phyloP scores from a whole-genome alignment of 768 basidiomycete genomes.

The Leccinum longicurvipes region DNA sequence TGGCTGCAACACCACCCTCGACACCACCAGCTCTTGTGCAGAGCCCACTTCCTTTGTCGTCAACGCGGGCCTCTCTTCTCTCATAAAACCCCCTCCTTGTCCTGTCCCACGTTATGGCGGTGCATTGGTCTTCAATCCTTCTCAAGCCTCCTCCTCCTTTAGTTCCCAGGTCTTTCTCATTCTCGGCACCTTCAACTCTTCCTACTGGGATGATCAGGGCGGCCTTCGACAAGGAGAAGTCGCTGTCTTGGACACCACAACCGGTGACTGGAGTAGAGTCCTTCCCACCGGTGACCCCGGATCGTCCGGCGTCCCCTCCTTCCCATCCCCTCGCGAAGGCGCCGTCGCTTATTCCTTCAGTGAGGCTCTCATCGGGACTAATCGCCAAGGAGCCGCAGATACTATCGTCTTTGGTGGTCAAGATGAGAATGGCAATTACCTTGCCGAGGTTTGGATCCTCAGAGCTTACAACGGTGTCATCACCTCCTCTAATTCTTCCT shows the following conservation, averaged over 20 bases:
- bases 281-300: slow-evolving; percentile 74
- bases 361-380: slow-evolving; percentile 53
- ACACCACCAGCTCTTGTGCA: slow-evolving; percentile 50
- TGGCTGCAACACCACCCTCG: slow-evolving; percentile 52
- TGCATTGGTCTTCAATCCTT: slow-evolving; percentile 54
- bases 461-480: slow-evolving; percentile 66
- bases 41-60: slow-evolving; percentile 56
- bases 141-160: slow-evolving; percentile 48
- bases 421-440: slow-evolving; percentile 60
- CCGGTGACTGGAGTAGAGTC: slow-evolving; percentile 67
- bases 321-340: slow-evolving; percentile 69
- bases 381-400: slow-evolving; percentile 52
- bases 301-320: slow-evolving; percentile 39
- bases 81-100: slow-evolving; percentile 47
- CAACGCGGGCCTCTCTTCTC: slow-evolving; percentile 15
- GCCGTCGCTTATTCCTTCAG: slow-evolving; percentile 59
- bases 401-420: slow-evolving; percentile 78
- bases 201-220: slow-evolving; percentile 63
- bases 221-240: slow-evolving; percentile 69
- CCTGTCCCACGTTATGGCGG: slow-evolving; percentile 65
- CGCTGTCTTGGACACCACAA: slow-evolving; percentile 58
- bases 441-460: slow-evolving; percentile 77
- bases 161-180: slow-evolving; percentile 63
- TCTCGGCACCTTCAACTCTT: slow-evolving; percentile 62
- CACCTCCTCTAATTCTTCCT: slow-evolving; percentile 50